phyloP scores from a whole-genome alignment of 2,329 filamentous ascomycete species.

The Fusarium virguliforme region DNA sequence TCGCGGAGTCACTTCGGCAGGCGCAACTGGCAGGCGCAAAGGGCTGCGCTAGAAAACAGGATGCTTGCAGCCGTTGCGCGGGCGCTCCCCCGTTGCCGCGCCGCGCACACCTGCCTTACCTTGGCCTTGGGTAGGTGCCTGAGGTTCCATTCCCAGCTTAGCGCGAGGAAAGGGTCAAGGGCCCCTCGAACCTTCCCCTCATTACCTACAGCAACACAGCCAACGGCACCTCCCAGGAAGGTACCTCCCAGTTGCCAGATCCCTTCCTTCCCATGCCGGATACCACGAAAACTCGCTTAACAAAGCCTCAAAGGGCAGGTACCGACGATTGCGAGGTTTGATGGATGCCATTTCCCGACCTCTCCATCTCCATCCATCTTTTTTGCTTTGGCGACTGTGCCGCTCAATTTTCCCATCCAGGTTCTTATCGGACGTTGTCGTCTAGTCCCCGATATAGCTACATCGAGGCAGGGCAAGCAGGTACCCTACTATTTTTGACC shows the following conservation, averaged over 20 bases:
- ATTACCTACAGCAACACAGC: slow-evolving; percentile 7
- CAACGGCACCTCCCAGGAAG: not conserved
- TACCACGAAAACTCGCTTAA: slow-evolving; percentile 11
- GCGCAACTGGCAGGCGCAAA: slow-evolving; percentile 35
- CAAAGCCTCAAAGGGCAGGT: slow-evolving; percentile 2
- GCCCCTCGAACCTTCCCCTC: slow-evolving; percentile 14
- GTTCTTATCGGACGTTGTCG: slow-evolving; percentile 18
- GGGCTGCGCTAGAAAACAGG: slow-evolving; percentile 43
- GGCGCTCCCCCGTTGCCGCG: slow-evolving; percentile 35
- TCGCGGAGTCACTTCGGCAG: slow-evolving; percentile 42
- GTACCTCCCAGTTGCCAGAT: slow-evolving; percentile 7
- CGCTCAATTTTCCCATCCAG: slow-evolving; percentile 12
- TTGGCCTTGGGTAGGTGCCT: slow-evolving; percentile 2
- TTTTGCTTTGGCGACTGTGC: slow-evolving; percentile 18
- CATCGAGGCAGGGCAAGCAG: slow-evolving; percentile 15
- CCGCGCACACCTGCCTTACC: slow-evolving; percentile 32
- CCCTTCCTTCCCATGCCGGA: not conserved
- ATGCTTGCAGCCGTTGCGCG: slow-evolving; percentile 36
- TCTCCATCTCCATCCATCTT: not conserved
- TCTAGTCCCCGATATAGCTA: slow-evolving; percentile 28
- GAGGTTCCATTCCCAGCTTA: slow-evolving; percentile 3
- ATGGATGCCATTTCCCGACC: not conserved
- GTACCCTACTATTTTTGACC: slow-evolving; percentile 21
- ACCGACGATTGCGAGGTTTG: not conserved
- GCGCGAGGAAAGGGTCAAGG: not conserved